Evolutionary conservation across 73 alveolate genomes (phyloP).

Genomic region (Blepharisma stoltei): DNA sequence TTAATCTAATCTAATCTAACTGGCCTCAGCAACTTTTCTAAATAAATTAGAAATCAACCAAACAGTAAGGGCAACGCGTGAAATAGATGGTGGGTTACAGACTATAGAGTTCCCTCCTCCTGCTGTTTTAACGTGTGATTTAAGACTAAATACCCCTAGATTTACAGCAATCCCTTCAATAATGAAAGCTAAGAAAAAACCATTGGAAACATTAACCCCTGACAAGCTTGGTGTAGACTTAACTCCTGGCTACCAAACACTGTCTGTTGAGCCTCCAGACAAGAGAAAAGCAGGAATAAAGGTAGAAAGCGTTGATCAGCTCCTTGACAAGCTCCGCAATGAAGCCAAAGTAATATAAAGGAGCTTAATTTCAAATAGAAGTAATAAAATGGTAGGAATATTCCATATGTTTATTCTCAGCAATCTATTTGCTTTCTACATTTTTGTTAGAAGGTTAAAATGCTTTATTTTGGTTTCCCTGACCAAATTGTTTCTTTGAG

Average conservation of each 20-base stretch:
- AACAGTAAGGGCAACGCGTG: slow-evolving; percentile 65
- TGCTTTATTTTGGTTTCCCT: too few relatives aligned
- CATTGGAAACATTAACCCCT: slow-evolving; percentile 63
- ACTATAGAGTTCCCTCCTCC: slow-evolving; percentile 74
- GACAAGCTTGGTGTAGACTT: slow-evolving; percentile 64
- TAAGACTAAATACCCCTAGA: slow-evolving; percentile 86
- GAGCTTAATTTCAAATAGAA: not conserved
- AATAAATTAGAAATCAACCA: slow-evolving; percentile 57
- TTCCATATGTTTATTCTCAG: too few relatives aligned
- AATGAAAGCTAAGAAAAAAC: slow-evolving; percentile 86
- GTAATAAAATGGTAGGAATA: too few relatives aligned
- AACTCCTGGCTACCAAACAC: slow-evolving; percentile 55
- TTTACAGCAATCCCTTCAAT: slow-evolving; percentile 74
- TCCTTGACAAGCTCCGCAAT: slow-evolving; percentile 51
- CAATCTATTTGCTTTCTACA: too few relatives aligned
- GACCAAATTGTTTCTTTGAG: too few relatives aligned
- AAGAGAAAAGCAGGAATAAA: slow-evolving; percentile 71
- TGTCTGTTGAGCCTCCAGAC: slow-evolving; percentile 75
- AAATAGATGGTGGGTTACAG: slow-evolving; percentile 85
- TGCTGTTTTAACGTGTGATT: slow-evolving; percentile 83
- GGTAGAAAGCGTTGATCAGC: slow-evolving; percentile 76
- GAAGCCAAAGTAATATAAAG: slow-evolving; percentile 23
- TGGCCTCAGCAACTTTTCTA: slow-evolving; percentile 81
- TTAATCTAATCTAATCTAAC: too few relatives aligned
- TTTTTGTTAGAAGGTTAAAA: too few relatives aligned